Evolutionary conservation across 257 asterid species (phyloP), one percentile per base, ranked within the genome.

Genomic region (Penstemon davidsonii): DNA sequence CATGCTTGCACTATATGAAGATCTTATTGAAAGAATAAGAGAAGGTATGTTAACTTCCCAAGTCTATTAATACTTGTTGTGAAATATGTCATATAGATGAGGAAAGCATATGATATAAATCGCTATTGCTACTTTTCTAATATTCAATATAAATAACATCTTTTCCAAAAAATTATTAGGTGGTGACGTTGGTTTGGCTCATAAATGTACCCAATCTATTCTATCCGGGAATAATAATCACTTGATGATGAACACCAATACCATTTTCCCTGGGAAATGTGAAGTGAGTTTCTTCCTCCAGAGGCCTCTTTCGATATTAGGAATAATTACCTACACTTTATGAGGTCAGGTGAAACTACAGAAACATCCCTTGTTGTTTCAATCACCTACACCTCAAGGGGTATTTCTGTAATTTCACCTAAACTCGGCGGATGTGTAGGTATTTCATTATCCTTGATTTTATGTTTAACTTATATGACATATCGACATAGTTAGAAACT

Each of bases 151-250:
- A 2, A 25, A 25, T 25, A 25, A 25, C 33, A 25, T 25, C 33
- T 25, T 25, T 25, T 25, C 1, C 33, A 25, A 25, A 25, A 25
- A 25, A 25, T 1, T 62, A 55, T 57, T 60, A 77, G 82, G 79
- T 60, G 79, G 79, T 6, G 73, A 74, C 7, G 56, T 53, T 46
- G 76, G 37, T 70, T 76, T 73, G 39, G 83, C 81, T 69, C 73
- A 69, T 19, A 56, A n/a, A 47, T 69, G 78, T 42, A 53, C 69
- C 25, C 7, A 59, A 25, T 58, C 51, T 36, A 60, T 78, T 53
- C 0, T 75, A 42, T 54, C 46, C 8, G 75, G 76, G 67, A 62
- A 67, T 25, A 1, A 25, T 2, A 15, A 12, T 57, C n/a, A 43
- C 42, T 57, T 33, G 55, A 44, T 68, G 73, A 15, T 39, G 76